Evolutionary conservation across 2,329 filamentous ascomycete species (phyloP).

Genomic region (Triangularia verruculosa): DNA sequence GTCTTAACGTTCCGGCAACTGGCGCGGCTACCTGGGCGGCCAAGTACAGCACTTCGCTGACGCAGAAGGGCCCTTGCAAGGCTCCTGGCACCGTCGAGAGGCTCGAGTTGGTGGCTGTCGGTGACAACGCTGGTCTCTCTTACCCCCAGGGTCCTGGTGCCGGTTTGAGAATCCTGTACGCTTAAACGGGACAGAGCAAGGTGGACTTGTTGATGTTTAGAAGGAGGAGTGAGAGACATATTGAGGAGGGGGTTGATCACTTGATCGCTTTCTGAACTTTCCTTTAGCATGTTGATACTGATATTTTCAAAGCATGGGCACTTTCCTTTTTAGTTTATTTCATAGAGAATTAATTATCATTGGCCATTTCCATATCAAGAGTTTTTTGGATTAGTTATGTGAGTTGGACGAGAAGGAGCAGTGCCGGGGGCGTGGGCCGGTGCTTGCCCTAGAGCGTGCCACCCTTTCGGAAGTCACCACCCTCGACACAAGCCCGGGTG

Average conservation of each 20-base stretch:
- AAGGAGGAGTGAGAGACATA: neutral
- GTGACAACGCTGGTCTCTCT: constrained; percentile 5
- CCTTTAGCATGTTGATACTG: neutral
- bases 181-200: neutral
- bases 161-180: constrained; percentile 16
- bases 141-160: constrained; percentile 9
- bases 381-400: too few relatives aligned
- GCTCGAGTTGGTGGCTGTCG: constrained; percentile 16
- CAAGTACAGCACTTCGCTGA: constrained; percentile 9
- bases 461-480: neutral
- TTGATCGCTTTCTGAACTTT: neutral
- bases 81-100: constrained; percentile 10
- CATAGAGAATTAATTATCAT: neutral
- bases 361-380: too few relatives aligned
- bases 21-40: constrained; percentile 10
- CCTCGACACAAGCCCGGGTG: neutral
- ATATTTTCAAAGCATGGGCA: neutral
- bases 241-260: too few relatives aligned
- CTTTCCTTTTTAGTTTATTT: neutral
- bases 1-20: constrained; percentile 7
- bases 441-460: neutral
- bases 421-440: neutral
- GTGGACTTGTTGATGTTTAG: neutral
- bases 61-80: constrained; percentile 11
- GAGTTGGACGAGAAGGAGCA: neutral